Evolutionary conservation across 2,329 filamentous ascomycete genomes (phyloP).

Genomic region (Chrysoporthe deuterocubensis): DNA sequence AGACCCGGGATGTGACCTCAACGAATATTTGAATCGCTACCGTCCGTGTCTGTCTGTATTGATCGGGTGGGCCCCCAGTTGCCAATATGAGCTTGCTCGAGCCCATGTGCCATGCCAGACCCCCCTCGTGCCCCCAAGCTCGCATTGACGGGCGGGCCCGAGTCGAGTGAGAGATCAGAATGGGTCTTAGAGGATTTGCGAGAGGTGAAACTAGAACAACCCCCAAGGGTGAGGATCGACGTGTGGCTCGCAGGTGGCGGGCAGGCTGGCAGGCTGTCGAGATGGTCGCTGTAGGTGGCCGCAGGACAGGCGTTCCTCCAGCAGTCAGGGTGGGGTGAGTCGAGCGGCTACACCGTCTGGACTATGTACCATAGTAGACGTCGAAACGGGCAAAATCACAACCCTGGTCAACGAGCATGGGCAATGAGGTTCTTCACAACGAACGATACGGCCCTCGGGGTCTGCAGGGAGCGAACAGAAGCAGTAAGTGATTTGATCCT

Average conservation of each 20-base stretch:
- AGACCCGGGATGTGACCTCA: constrained; percentile 13
- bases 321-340: constrained; percentile 15
- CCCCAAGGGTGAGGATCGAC: neutral
- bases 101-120: neutral
- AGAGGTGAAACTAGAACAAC: neutral
- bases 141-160: constrained; percentile 3
- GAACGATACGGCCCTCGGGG: constrained; percentile 8
- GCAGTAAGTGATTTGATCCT: constrained; percentile 18
- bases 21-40: constrained; percentile 10
- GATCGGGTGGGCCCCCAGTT: neutral
- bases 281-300: constrained; percentile 5
- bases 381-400: constrained; percentile 20
- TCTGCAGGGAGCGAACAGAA: constrained; percentile 20
- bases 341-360: constrained; percentile 6
- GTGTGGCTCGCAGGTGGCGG: neutral
- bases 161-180: too few relatives aligned
- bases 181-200: neutral
- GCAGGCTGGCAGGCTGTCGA: neutral
- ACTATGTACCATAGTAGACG: neutral
- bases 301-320: constrained; percentile 10
- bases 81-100: constrained; percentile 4
- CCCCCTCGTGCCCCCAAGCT: neutral
- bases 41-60: neutral
- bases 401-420: constrained; percentile 1
- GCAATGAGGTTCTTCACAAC: constrained; percentile 3